Evolutionary conservation across 495 filamentous ascomycete genomes (phyloP).

Genomic region (Penicillium canescens): DNA sequence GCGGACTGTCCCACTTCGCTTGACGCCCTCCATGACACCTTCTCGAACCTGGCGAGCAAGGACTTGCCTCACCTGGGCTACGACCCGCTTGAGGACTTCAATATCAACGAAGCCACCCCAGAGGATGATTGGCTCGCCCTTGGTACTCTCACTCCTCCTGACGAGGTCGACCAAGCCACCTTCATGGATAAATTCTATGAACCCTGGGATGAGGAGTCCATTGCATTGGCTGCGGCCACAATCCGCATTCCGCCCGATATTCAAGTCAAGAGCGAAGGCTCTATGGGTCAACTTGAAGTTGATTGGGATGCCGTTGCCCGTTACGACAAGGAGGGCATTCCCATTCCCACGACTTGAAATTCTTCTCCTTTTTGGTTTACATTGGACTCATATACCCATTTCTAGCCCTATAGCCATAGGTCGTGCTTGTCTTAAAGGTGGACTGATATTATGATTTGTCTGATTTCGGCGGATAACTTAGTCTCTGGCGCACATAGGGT

Average conservation of each 20-base stretch:
- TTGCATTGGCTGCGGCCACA: constrained; percentile 9
- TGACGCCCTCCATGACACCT: constrained; percentile 43
- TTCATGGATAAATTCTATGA: constrained; percentile 13
- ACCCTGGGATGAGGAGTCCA: constrained; percentile 21
- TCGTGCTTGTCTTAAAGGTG: constrained; percentile 7
- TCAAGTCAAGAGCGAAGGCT: constrained; percentile 5
- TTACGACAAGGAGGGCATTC: constrained; percentile 1
- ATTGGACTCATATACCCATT: constrained; percentile 4
- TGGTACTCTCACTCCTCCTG: constrained; percentile 36
- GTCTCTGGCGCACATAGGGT: constrained; percentile 24
- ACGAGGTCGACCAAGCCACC: constrained; percentile 12
- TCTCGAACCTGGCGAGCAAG: constrained; percentile 33
- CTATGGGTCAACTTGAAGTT: constrained; percentile 1
- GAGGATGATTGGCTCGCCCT: constrained; percentile 38
- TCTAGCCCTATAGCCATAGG: constrained; percentile 13
- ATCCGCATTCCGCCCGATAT: constrained; percentile 20
- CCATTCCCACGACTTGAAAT: not conserved
- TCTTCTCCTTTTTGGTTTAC: constrained; percentile 7
- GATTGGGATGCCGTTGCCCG: constrained; percentile 10
- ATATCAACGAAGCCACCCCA: constrained; percentile 45
- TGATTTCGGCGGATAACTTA: constrained; percentile 12
- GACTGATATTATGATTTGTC: constrained; percentile 16
- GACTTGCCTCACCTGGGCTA: constrained; percentile 26
- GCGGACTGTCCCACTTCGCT: constrained; percentile 42
- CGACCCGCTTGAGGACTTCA: constrained; percentile 41